Evolutionary conservation across 768 basidiomycete genomes (phyloP).

Genomic region (Brasilioporus rufonigricans): DNA sequence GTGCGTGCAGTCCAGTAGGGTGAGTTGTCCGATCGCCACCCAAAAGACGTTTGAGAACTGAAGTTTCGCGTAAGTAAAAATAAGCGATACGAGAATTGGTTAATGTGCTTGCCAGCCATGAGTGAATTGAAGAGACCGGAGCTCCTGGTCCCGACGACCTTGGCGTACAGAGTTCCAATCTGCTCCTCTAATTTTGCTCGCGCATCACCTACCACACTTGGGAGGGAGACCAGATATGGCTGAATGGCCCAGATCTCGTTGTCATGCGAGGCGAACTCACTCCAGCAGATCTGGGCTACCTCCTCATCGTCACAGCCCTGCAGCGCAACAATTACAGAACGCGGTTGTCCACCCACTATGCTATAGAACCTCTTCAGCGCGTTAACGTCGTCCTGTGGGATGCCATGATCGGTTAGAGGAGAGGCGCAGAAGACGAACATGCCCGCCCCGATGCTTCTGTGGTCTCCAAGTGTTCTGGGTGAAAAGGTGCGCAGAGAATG

Average conservation of each 20-base stretch:
- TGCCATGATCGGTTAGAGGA: background rate
- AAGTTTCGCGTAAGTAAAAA: background rate
- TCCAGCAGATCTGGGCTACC: background rate
- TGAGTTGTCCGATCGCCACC: too few relatives aligned
- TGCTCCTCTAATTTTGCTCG: background rate
- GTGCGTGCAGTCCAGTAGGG: too few relatives aligned
- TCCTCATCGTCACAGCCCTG: background rate
- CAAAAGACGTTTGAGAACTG: background rate
- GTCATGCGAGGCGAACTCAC: background rate
- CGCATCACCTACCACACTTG: background rate
- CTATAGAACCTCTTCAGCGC: background rate
- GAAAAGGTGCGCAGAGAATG: background rate
- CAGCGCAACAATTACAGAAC: background rate
- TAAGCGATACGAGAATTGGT: background rate
- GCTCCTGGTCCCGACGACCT: background rate
- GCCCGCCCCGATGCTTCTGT: background rate
- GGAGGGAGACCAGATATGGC: background rate
- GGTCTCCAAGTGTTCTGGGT: background rate
- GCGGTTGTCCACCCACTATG: background rate
- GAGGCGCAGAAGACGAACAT: background rate
- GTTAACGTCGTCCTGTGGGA: background rate
- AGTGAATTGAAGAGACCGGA: background rate
- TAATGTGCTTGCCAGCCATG: background rate
- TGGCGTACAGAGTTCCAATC: background rate
- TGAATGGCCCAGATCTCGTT: background rate